Evolutionary conservation across 495 filamentous ascomycete species (phyloP).

Genomic region (Tuber indicum): DNA sequence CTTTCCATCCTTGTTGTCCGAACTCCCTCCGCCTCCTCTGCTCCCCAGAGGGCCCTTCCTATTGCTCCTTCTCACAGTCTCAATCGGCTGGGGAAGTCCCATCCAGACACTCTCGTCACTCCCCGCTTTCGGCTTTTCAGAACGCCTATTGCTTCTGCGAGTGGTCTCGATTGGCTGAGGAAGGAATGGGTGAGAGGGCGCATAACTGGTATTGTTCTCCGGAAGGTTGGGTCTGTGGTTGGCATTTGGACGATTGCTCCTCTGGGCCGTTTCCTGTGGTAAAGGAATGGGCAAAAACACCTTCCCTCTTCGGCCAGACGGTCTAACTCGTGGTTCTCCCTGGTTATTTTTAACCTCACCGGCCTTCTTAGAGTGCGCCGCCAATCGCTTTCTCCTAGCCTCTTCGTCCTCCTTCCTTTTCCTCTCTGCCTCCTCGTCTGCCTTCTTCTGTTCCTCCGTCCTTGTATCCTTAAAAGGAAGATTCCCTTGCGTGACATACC

Average conservation of each 20-base stretch:
- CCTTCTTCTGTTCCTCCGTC: conserved; percentile 23
- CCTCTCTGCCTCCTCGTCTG: conserved; percentile 33
- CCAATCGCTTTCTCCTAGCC: conserved; percentile 34
- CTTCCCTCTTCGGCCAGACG: conserved; percentile 35
- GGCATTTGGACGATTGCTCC: conserved; percentile 37
- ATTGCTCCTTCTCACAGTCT: conserved; percentile 36
- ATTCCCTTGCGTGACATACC: conserved; percentile 1
- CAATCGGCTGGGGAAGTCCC: conserved; percentile 38
- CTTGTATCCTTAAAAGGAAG: not conserved
- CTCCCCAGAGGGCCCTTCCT: conserved; percentile 27
- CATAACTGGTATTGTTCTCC: conserved; percentile 28
- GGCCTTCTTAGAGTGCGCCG: conserved; percentile 16
- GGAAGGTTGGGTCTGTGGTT: conserved; percentile 39
- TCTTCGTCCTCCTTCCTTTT: conserved; percentile 36
- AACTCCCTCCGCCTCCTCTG: not conserved
- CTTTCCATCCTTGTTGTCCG: conserved; percentile 25
- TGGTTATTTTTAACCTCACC: not conserved
- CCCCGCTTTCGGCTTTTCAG: conserved; percentile 16
- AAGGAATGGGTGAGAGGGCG: conserved; percentile 35
- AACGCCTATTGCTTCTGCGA: conserved; percentile 35
- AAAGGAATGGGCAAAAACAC: conserved; percentile 39
- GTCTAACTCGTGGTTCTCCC: conserved; percentile 8
- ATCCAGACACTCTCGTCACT: conserved; percentile 38
- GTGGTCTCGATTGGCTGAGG: conserved; percentile 40
- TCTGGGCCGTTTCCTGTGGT: conserved; percentile 34